Evolutionary conservation across 2,329 filamentous ascomycete species (phyloP).

Genomic region (Xylaria arbuscula): DNA sequence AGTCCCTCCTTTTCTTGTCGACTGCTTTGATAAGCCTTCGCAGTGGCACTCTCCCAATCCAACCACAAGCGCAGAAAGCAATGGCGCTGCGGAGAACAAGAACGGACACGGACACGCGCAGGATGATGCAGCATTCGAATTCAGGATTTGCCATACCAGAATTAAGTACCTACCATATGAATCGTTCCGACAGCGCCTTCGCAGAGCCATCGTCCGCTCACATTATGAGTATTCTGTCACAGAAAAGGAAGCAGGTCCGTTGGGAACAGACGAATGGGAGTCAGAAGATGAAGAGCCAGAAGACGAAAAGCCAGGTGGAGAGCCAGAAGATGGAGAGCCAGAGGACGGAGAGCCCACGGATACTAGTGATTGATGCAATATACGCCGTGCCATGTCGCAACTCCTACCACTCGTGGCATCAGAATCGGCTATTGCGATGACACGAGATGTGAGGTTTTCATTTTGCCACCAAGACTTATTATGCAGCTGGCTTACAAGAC

Average conservation of each 20-base stretch:
- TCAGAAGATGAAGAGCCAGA: too few relatives aligned
- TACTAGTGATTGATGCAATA: neutral
- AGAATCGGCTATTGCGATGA: neutral
- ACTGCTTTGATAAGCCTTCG: conserved; percentile 1
- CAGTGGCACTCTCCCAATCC: neutral
- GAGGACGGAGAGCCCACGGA: neutral
- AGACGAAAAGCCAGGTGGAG: too few relatives aligned
- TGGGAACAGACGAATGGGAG: too few relatives aligned
- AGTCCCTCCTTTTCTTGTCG: conserved; percentile 1
- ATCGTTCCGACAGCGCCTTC: conserved; percentile 6
- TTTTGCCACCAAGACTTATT: neutral
- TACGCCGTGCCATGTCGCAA: neutral
- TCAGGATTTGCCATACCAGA: conserved; percentile 6
- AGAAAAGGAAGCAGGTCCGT: too few relatives aligned
- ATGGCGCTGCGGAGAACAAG: neutral
- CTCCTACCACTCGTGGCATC: neutral
- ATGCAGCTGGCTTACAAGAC: neutral
- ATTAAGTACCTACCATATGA: neutral
- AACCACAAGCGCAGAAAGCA: neutral
- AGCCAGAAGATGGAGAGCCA: neutral
- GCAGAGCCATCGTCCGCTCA: conserved; percentile 1
- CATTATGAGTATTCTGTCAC: neutral
- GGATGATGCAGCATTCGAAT: neutral
- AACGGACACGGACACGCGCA: neutral
- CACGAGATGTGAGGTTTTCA: neutral